Evolutionary conservation across 768 basidiomycete genomes (phyloP), one percentile per base, ranked within the genome.

Genomic region (Leccinum pellstonianum): DNA sequence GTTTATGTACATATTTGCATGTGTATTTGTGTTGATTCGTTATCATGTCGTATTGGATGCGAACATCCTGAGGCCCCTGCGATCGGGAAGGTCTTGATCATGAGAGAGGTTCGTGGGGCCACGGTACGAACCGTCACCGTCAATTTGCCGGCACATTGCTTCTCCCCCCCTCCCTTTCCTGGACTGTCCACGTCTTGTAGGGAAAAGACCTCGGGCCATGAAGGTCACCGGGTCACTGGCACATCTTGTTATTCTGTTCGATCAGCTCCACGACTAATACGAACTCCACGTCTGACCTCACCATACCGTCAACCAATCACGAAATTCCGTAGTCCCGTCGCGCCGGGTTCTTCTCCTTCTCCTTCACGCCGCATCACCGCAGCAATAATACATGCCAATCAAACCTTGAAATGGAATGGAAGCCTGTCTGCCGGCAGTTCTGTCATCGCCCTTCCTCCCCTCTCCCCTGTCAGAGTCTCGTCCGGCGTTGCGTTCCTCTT

Each of bases 341-440:
- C n/a, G 37, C 37, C 37, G 43, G 11, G 12, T 19, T 19, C n/a
- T 43, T 43, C 41, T 43, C 14, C 55, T 43, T 47, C 54, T 54
- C 27, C 41, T 57, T 60, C 65, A 56, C 62, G 35, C 52, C 65
- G 35, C 14, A 64, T 66, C 65, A 41, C 66, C 66, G 65, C 65
- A 57, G 54, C 60, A 52, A 60, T 51, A 46, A 58, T 51, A 54
- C 27, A 46, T 67, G 66, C 35, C 59, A 61, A 58, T 67, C 66
- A 67, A 68, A 66, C 66, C 57, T 65, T 66, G 66, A 52, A 62
- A 66, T 57, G 63, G 62, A 65, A 66, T 68, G 66, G 66, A 68
- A 66, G 66, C 50, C 1, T 55, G 14, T 46, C 43, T 66, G 50
- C 60, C 58, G 58, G 62, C 60, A 55, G 10, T 43, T 46, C 12